These are phyloP conservation scores for Neonectria magnoliae DNA, from an alignment of 2,329 filamentous ascomycete genomes.

Conservation along the genomic window DNA sequence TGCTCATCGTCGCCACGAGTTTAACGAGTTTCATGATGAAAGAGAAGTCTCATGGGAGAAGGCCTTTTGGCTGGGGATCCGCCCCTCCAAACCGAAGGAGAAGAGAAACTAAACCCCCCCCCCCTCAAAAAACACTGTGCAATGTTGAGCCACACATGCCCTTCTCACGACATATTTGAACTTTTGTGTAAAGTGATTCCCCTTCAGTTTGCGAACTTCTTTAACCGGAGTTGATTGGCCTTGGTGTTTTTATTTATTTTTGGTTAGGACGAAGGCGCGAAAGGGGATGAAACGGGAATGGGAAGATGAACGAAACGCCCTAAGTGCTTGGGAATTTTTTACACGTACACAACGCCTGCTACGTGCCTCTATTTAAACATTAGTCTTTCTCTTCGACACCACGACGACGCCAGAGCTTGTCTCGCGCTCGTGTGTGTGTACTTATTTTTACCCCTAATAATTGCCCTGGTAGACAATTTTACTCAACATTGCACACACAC, in stretches of 20 bases:
- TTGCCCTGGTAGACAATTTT: conserved; percentile 48
- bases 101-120: conserved; percentile 1
- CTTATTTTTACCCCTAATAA: conserved; percentile 39
- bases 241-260: conserved; percentile 36
- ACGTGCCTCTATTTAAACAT: conserved; percentile 34
- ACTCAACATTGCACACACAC: conserved; percentile 44
- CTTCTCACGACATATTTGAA: conserved; percentile 39
- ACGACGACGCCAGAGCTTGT: conserved; percentile 34
- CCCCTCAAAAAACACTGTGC: conserved; percentile 30
- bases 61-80: conserved; percentile 20
- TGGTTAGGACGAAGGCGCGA: conserved; percentile 27
- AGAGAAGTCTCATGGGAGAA: conserved; percentile 28
- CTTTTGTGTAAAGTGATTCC: conserved; percentile 32
- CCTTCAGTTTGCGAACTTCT: conserved; percentile 33
- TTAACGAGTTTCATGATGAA: conserved; percentile 47
- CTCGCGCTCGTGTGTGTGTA: conserved; percentile 34
- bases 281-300: conserved; percentile 30
- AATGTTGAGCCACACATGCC: conserved; percentile 39
- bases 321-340: conserved; percentile 35
- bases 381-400: conserved; percentile 41
- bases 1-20: conserved; percentile 46
- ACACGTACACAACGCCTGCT: conserved; percentile 31
- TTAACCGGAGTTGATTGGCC: conserved; percentile 42
- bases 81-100: not conserved
- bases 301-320: conserved; percentile 33